These are phyloP conservation scores for Ascochyta fabae DNA, from an alignment of 2,329 filamentous ascomycete genomes.

Conservation along the genomic window DNA sequence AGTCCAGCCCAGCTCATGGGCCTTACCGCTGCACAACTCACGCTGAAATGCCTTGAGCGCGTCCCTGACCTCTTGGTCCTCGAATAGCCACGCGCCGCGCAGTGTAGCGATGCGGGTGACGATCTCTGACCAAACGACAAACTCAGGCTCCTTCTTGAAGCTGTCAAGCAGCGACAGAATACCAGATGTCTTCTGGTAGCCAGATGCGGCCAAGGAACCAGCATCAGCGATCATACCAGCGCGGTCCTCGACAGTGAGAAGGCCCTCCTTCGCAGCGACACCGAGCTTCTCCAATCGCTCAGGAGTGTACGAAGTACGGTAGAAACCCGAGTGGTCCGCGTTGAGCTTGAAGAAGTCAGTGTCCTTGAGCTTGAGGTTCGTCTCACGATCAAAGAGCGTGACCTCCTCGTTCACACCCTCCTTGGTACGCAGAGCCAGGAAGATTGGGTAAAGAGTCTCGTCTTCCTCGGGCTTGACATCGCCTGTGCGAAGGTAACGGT, in stretches of 20 bases:
- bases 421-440: slow-evolving; percentile 83
- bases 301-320: slow-evolving; percentile 85
- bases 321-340: slow-evolving; percentile 90
- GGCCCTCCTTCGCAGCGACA: slow-evolving; percentile 78
- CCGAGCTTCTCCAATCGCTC: slow-evolving; percentile 87
- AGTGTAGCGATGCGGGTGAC: slow-evolving; percentile 78
- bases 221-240: slow-evolving; percentile 93
- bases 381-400: slow-evolving; percentile 75
- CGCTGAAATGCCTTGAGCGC: slow-evolving; percentile 84
- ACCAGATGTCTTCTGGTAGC: slow-evolving; percentile 92
- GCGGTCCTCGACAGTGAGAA: slow-evolving; percentile 86
- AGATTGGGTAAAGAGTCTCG: slow-evolving; percentile 84
- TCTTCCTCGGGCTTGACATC: slow-evolving; percentile 96
- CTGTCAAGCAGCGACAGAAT: slow-evolving; percentile 84
- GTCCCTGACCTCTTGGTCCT: slow-evolving; percentile 74
- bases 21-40: slow-evolving; percentile 76
- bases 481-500: slow-evolving; percentile 89
- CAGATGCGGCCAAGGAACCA: slow-evolving; percentile 84
- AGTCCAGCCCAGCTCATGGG: slow-evolving; percentile 86
- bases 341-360: slow-evolving; percentile 96
- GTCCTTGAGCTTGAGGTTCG: slow-evolving; percentile 76
- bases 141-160: slow-evolving; percentile 81
- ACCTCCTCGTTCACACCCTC: slow-evolving; percentile 80
- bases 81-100: slow-evolving; percentile 86
- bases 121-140: slow-evolving; percentile 95